Evolutionary conservation across 306 rosid genomes (phyloP).

Genomic region (Ochetophila trinervis): DNA sequence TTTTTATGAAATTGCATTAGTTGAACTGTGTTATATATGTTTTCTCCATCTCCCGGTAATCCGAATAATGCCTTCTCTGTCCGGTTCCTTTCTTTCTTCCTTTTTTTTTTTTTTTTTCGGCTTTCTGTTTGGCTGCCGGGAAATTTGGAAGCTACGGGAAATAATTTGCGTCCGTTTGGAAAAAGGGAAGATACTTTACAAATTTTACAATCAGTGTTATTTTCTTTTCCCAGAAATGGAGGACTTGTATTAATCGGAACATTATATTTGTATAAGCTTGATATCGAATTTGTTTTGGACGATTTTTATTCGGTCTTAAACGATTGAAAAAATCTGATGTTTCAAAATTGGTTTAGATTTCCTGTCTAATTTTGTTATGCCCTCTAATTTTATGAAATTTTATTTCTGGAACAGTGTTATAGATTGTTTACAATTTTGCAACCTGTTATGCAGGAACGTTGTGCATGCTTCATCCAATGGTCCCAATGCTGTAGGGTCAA

Average conservation of each 20-base stretch:
- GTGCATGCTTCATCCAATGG: slow-evolving; percentile 51
- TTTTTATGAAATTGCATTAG: too few species aligned
- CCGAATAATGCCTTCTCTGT: too few species aligned
- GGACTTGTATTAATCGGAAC: not conserved
- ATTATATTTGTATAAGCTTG: not conserved
- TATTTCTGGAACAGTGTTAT: not conserved
- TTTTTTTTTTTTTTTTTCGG: not conserved
- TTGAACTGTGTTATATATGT: not conserved
- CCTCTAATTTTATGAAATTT: not conserved
- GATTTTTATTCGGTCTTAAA: not conserved
- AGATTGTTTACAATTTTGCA: slow-evolving; percentile 20
- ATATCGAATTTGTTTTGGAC: not conserved
- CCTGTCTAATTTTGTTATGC: not conserved
- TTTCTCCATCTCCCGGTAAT: slow-evolving; percentile 28
- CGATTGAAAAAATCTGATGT: not conserved
- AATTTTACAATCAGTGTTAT: too few species aligned
- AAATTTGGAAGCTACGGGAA: not conserved
- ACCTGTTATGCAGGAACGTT: slow-evolving; percentile 55
- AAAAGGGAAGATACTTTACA: too few species aligned
- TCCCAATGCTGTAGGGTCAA: slow-evolving; percentile 63
- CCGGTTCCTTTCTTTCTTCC: not conserved
- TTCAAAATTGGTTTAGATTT: not conserved
- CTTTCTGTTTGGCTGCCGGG: slow-evolving; percentile 8
- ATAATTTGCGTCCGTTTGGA: not conserved
- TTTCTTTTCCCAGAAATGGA: not conserved